Percentiles rank a stretch among this genome's conserved stretches.
Conservation (phyloP, 75 land plant species). For the Selaginella tamariscina region DNA sequence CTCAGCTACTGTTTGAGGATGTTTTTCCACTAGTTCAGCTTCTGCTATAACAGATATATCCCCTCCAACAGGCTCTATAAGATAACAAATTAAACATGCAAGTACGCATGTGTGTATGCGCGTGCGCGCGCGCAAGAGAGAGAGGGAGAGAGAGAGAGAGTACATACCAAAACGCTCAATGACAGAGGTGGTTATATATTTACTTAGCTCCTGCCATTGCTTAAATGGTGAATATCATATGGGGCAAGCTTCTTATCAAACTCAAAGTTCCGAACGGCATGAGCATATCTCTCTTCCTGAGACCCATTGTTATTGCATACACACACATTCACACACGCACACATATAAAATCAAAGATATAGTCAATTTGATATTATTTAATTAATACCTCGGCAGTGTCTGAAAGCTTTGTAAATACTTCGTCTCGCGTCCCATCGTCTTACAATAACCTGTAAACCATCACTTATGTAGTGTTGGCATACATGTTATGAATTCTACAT, state of each 20-base stretch:
- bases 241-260: conserved; percentile 77
- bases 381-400: conserved; percentile 59
- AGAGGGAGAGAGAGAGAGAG: not conserved
- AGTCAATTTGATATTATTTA: not conserved
- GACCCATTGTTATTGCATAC: not conserved
- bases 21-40: conserved; percentile 27
- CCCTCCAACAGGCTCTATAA: conserved; percentile 69
- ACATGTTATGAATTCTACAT: too few species aligned
- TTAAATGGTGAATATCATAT: conserved; percentile 52
- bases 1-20: conserved; percentile 49
- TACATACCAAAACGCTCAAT: conserved; percentile 30
- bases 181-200: conserved; percentile 37
- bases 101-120: not conserved
- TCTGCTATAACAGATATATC: conserved; percentile 66
- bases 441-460: conserved; percentile 55
- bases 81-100: conserved; percentile 12
- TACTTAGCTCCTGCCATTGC: conserved; percentile 60
- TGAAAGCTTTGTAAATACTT: conserved; percentile 43
- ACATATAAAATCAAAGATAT: not conserved
- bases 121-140: too few species aligned
- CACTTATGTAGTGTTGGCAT: too few species aligned
- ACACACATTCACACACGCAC: not conserved
- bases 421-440: conserved; percentile 69
- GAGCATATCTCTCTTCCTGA: conserved; percentile 49
- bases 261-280: conserved; percentile 53